Percentiles rank a stretch among this genome's conserved stretches.
Evolutionary conservation across 345 rosid species (phyloP).

Genomic region (Rhodomyrtus tomentosa): DNA sequence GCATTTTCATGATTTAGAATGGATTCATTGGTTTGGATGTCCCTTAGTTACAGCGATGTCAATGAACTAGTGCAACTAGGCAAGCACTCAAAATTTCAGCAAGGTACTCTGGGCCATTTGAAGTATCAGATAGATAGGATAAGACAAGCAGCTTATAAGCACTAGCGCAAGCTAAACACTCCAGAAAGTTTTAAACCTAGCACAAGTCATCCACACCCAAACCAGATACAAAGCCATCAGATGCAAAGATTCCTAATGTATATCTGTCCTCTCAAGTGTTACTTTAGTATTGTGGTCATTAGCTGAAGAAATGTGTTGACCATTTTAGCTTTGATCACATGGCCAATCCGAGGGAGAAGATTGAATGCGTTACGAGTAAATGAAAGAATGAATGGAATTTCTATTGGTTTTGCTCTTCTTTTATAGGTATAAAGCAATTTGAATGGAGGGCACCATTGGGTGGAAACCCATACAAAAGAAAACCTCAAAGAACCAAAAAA

Average conservation of each 20-base stretch:
- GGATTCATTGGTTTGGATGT: neutral
- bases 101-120: neutral
- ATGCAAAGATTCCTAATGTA: neutral
- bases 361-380: neutral
- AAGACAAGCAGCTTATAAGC: neutral
- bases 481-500: neutral
- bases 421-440: neutral
- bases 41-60: neutral
- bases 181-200: neutral
- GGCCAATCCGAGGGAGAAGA: neutral
- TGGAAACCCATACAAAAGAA: neutral
- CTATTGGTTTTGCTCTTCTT: neutral
- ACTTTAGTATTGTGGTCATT: neutral
- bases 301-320: neutral
- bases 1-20: neutral
- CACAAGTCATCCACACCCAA: neutral
- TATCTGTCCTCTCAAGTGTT: neutral
- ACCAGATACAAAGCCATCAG: neutral
- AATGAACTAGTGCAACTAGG: neutral
- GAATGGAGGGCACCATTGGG: neutral
- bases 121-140: neutral
- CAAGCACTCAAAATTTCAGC: neutral
- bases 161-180: neutral
- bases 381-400: neutral
- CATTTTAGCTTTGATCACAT: neutral